Conservation (phyloP, 768 basidiomycete species). For the Pleurotus citrinopileatus region DNA sequence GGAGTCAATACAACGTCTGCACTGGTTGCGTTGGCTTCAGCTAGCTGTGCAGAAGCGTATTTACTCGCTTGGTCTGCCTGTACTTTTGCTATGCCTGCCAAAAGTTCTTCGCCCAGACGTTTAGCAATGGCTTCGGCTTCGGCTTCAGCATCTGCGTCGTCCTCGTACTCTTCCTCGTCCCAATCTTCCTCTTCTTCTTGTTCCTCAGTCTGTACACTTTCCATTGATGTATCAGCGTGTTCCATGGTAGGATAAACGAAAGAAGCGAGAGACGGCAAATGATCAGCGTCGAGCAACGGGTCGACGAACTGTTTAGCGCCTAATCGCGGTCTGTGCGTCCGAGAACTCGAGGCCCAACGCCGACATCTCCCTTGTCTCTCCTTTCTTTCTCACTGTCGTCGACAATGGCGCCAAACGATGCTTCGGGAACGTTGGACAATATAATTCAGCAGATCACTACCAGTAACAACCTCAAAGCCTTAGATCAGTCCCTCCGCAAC, state of each 20-base stretch:
- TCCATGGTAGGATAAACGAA: neutral
- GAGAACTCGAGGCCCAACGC: too few relatives aligned
- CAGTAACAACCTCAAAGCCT: slow-evolving; percentile 28
- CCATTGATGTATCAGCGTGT: slow-evolving; percentile 2
- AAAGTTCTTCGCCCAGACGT: slow-evolving; percentile 70
- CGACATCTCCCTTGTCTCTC: too few relatives aligned
- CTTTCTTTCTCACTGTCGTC: slow-evolving; percentile 4
- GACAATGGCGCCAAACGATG: slow-evolving; percentile 23
- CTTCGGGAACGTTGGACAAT: slow-evolving; percentile 29
- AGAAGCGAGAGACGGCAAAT: neutral
- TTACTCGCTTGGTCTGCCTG: slow-evolving; percentile 37
- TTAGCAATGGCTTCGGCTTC: slow-evolving; percentile 76
- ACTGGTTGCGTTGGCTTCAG: slow-evolving; percentile 12
- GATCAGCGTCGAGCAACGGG: neutral
- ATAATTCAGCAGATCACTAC: slow-evolving; percentile 46
- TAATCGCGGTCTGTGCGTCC: too few relatives aligned
- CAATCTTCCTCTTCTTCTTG: slow-evolving; percentile 33
- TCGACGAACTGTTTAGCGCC: too few relatives aligned
- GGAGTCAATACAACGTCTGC: slow-evolving; percentile 8
- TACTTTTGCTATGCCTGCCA: slow-evolving; percentile 72
- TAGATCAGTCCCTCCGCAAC: slow-evolving; percentile 44
- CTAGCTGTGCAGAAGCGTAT: slow-evolving; percentile 8
- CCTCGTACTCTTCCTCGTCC: slow-evolving; percentile 38
- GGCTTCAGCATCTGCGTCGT: slow-evolving; percentile 60
- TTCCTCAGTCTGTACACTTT: slow-evolving; percentile 30